These are phyloP conservation scores for Xylariaceae sp. DNA, from an alignment of 2,329 filamentous ascomycete genomes.

Conservation along the genomic window DNA sequence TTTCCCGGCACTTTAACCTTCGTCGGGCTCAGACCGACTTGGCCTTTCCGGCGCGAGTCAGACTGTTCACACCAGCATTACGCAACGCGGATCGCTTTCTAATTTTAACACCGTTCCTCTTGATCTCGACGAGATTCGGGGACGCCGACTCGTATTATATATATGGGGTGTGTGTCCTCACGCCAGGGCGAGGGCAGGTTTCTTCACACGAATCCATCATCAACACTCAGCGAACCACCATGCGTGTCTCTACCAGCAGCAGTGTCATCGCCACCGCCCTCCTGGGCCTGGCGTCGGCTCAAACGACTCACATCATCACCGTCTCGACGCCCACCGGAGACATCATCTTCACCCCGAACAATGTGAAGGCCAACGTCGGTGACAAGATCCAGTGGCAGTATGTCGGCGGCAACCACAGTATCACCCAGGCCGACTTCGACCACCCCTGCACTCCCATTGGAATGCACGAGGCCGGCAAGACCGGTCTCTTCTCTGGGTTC, in stretches of 20 bases:
- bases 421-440: conserved; percentile 72
- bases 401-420: conserved; percentile 66
- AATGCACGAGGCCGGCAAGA: conserved; percentile 42
- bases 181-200: background rate
- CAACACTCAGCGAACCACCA: conserved; percentile 34
- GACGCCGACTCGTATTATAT: conserved; percentile 18
- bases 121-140: conserved; percentile 23
- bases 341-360: conserved; percentile 59
- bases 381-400: conserved; percentile 64
- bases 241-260: conserved; percentile 48
- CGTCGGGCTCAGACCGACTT: conserved; percentile 36
- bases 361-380: conserved; percentile 57
- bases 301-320: conserved; percentile 56
- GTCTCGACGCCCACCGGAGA: conserved; percentile 54
- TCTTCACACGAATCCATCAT: conserved; percentile 12
- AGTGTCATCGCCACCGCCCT: conserved; percentile 42
- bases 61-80: background rate
- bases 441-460: conserved; percentile 60
- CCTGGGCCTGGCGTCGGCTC: conserved; percentile 37
- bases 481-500: conserved; percentile 62
- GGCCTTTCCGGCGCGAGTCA: conserved; percentile 43
- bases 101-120: conserved; percentile 20
- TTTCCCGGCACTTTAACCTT: conserved; percentile 15
- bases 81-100: background rate
- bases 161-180: conserved; percentile 11